Conservation (phyloP, 2,329 filamentous ascomycete genomes). For the Neoascochyta sp. region DNA sequence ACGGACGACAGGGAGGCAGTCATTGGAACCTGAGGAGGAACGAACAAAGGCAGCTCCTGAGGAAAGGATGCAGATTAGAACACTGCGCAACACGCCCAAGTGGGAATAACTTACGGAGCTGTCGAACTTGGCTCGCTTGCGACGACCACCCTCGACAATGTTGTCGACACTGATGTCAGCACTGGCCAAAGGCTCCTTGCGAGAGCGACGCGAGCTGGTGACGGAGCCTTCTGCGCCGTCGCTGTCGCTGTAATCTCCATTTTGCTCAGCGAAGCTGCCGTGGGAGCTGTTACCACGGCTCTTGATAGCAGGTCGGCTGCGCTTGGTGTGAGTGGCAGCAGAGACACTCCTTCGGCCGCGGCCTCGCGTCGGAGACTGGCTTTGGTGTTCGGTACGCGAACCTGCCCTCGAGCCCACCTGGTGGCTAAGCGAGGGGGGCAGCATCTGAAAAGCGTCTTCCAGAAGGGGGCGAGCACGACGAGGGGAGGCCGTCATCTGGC, state of each 20-base stretch:
- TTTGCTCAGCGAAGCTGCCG: conserved; percentile 56
- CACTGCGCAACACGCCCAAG: conserved; percentile 9
- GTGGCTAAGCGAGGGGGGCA: conserved; percentile 57
- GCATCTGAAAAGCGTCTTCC: conserved; percentile 63
- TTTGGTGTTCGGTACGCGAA: conserved; percentile 69
- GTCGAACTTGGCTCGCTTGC: conserved; percentile 91
- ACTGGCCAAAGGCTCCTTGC: conserved; percentile 80
- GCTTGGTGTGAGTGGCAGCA: conserved; percentile 58
- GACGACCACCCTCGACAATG: conserved; percentile 92
- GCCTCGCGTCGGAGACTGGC: conserved; percentile 66
- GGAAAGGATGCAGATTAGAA: conserved; percentile 23
- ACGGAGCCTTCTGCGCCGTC: conserved; percentile 75
- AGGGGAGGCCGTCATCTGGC: conserved; percentile 47
- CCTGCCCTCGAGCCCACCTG: conserved; percentile 63
- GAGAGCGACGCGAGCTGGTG: conserved; percentile 66
- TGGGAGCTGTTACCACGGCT: conserved; percentile 61
- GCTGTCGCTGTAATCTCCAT: conserved; percentile 78
- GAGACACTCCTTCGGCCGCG: conserved; percentile 75
- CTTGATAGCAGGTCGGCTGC: conserved; percentile 64
- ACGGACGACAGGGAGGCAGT: conserved; percentile 97
- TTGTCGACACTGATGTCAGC: conserved; percentile 98
- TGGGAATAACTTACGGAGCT: conserved; percentile 74
- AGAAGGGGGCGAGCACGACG: conserved; percentile 56
- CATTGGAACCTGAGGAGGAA: conserved; percentile 73
- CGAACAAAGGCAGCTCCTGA: conserved; percentile 93